phyloP scores from a whole-genome alignment of 352 stramenopile species.

The Phytophthora agathidicida region DNA sequence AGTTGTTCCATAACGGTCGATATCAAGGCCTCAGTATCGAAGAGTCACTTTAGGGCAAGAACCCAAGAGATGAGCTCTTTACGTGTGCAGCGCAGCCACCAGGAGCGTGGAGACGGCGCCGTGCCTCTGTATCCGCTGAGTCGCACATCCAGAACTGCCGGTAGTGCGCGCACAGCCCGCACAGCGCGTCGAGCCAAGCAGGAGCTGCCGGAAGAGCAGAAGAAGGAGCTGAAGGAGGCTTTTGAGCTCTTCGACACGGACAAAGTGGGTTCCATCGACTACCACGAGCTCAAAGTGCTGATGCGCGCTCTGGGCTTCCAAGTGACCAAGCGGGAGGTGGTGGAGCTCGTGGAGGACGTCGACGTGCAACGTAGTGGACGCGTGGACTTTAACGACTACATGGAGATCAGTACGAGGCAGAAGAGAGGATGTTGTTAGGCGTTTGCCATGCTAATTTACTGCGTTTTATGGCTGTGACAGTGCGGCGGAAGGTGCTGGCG shows the following conservation, averaged over 20 bases:
- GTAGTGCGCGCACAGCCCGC: slow-evolving; percentile 13
- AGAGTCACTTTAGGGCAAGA: slow-evolving; percentile 29
- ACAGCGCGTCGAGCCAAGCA: slow-evolving; percentile 54
- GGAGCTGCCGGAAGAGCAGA: slow-evolving; percentile 83
- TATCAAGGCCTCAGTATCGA: slow-evolving; percentile 15
- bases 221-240: slow-evolving; percentile 91
- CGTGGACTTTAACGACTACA: slow-evolving; percentile 92
- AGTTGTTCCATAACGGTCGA: slow-evolving; percentile 1
- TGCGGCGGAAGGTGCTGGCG: slow-evolving; percentile 82
- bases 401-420: slow-evolving; percentile 85
- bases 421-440: not conserved
- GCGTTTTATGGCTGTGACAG: slow-evolving; percentile 35
- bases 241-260: slow-evolving; percentile 95
- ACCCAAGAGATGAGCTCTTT: slow-evolving; percentile 30
- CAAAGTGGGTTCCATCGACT: slow-evolving; percentile 90
- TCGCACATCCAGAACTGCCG: slow-evolving; percentile 10
- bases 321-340: slow-evolving; percentile 90
- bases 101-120: slow-evolving; percentile 32
- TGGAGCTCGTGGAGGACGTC: slow-evolving; percentile 90
- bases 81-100: slow-evolving; percentile 36
- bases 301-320: slow-evolving; percentile 94
- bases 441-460: not conserved
- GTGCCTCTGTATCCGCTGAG: slow-evolving; percentile 30
- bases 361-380: slow-evolving; percentile 85
- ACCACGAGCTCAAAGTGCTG: slow-evolving; percentile 95